Conservation (phyloP, 139 green algal genomes). For the Micractinium conductrix region DNA sequence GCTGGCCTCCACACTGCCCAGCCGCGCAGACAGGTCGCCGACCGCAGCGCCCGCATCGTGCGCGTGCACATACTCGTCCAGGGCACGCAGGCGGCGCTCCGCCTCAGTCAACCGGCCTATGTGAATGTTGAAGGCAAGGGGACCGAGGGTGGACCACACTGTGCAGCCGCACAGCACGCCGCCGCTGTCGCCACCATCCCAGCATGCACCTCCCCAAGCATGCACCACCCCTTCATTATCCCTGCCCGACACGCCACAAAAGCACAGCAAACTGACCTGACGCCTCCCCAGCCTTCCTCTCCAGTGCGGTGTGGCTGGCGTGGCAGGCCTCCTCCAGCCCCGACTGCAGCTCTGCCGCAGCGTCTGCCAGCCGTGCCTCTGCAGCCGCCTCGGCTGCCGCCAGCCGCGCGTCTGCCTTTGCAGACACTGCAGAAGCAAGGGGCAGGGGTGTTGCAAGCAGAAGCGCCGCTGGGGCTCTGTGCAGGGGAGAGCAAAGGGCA, state of each 20-base stretch:
- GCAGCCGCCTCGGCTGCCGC: not conserved
- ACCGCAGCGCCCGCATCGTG: not conserved
- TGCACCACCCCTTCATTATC: not conserved
- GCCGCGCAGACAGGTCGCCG: not conserved
- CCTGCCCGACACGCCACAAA: too few species aligned
- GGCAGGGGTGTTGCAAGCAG: too few species aligned
- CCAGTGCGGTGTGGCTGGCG: slow-evolving; percentile 2
- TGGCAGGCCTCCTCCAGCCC: slow-evolving; percentile 22
- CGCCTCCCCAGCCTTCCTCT: not conserved
- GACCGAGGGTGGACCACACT: too few species aligned
- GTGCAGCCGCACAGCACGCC: too few species aligned
- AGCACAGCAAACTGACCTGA: not conserved
- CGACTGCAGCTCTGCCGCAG: not conserved
- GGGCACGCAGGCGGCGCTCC: slow-evolving; percentile 4
- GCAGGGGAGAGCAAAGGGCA: too few species aligned
- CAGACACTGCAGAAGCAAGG: slow-evolving; percentile 6
- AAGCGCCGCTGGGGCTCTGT: too few species aligned
- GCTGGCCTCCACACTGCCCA: slow-evolving; percentile 30
- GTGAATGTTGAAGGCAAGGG: too few species aligned
- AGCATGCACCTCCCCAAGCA: not conserved
- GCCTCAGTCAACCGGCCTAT: slow-evolving; percentile 6
- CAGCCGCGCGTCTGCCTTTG: slow-evolving; percentile 11
- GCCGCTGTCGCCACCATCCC: too few species aligned
- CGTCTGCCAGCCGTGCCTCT: not conserved
- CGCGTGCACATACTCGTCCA: slow-evolving; percentile 13